These are phyloP conservation scores for Gnomoniopsis smithogilvyi DNA, from an alignment of 2,329 filamentous ascomycete genomes.

Conservation along the genomic window DNA sequence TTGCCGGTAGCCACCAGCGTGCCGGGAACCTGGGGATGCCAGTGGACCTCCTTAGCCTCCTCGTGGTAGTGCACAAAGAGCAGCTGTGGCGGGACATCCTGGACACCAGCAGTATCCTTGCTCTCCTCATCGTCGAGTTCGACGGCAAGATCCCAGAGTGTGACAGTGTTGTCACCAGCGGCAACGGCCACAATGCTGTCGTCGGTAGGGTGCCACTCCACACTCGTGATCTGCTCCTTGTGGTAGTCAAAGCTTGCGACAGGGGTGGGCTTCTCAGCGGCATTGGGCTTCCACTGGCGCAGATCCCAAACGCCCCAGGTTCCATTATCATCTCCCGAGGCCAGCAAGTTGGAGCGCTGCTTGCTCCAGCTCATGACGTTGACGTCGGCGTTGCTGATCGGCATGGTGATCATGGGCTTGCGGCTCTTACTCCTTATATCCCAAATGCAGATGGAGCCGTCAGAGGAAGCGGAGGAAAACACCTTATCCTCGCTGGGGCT, in stretches of 20 bases:
- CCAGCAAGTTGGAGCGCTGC: constrained; percentile 83
- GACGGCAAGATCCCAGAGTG: constrained; percentile 93
- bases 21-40: constrained; percentile 95
- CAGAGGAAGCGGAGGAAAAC: constrained; percentile 89
- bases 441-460: constrained; percentile 95
- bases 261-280: constrained; percentile 61
- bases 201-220: constrained; percentile 97
- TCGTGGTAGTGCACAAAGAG: constrained; percentile 97
- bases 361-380: constrained; percentile 97
- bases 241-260: constrained; percentile 96
- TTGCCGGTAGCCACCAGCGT: constrained; percentile 86
- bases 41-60: constrained; percentile 92
- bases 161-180: constrained; percentile 89
- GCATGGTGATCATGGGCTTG: constrained; percentile 81
- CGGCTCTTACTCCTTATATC: constrained; percentile 88
- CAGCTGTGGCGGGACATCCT: constrained; percentile 89
- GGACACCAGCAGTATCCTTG: constrained; percentile 79
- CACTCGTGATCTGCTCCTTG: constrained; percentile 90
- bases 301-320: constrained; percentile 96
- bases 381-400: constrained; percentile 80
- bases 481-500: constrained; percentile 89
- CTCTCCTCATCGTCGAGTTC: constrained; percentile 97
- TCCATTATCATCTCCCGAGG: constrained; percentile 89
- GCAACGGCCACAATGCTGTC: constrained; percentile 94
- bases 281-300: constrained; percentile 81